phyloP scores from a whole-genome alignment of 345 rosid genomes.

The Salix caprea region DNA sequence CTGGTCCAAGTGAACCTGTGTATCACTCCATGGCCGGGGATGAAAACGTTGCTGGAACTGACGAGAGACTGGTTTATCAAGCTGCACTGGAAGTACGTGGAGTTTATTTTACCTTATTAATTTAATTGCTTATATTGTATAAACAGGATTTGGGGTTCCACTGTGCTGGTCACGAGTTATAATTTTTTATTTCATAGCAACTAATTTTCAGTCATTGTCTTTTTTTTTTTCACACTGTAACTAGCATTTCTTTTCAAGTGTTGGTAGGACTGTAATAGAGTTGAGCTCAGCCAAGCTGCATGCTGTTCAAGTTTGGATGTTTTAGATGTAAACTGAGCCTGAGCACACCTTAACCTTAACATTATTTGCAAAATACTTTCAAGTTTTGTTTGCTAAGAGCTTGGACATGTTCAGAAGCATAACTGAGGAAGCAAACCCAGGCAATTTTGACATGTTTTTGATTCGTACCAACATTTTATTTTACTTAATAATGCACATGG shows the following conservation, averaged over 20 bases:
- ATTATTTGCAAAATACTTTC: neutral
- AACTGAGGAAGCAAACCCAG: neutral
- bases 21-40: constrained; percentile 46
- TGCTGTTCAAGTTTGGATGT: neutral
- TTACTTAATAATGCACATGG: neutral
- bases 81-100: constrained; percentile 77
- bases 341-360: neutral
- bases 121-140: neutral
- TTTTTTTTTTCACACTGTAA: no score
- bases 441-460: neutral
- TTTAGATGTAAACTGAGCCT: neutral
- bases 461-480: neutral
- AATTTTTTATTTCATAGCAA: neutral
- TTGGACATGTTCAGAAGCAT: neutral
- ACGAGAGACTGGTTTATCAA: constrained; percentile 81
- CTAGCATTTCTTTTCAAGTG: neutral
- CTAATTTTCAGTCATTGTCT: neutral
- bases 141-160: neutral
- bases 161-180: neutral
- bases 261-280: neutral
- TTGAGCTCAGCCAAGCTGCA: neutral
- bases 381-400: neutral
- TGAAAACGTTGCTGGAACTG: constrained; percentile 49
- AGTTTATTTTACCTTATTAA: constrained; percentile 1
- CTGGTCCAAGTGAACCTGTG: constrained; percentile 45